phyloP scores from a whole-genome alignment of 23 red algal species.

The Gracilariopsis chorda region DNA sequence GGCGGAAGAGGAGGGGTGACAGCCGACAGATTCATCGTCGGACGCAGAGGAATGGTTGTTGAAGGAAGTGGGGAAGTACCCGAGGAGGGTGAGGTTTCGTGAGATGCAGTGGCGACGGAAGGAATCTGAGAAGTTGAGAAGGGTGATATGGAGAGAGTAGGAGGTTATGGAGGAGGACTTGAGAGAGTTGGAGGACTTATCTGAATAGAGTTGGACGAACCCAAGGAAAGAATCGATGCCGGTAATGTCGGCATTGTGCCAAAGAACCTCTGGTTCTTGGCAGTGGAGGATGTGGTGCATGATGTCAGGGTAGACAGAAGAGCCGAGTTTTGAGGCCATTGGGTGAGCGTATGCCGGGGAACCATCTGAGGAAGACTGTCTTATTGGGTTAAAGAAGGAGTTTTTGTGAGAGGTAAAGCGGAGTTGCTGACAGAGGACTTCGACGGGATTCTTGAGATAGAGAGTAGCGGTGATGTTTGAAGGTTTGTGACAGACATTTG shows the following conservation, averaged over 20 bases:
- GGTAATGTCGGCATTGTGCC: background rate
- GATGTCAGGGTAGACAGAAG: background rate
- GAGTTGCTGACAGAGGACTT: background rate
- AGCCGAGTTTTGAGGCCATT: background rate
- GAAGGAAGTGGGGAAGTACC: background rate
- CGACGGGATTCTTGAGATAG: background rate
- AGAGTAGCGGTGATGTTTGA: background rate
- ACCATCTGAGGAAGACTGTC: background rate
- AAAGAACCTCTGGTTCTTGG: background rate
- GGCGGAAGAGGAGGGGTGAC: background rate
- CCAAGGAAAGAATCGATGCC: background rate
- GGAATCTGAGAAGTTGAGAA: background rate
- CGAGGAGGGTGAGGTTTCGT: background rate
- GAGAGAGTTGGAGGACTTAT: background rate
- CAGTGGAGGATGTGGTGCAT: background rate
- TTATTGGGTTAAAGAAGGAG: background rate
- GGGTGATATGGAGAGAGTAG: background rate
- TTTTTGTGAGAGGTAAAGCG: background rate
- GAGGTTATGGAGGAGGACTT: background rate
- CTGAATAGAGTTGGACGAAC: background rate
- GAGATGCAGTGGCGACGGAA: background rate
- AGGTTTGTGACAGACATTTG: background rate
- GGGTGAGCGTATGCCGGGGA: background rate
- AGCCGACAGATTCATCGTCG: background rate
- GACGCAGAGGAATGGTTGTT: background rate